Evolutionary conservation across 345 rosid species (phyloP), one percentile per base, ranked within the genome.

Genomic region (Carallia pectinifolia): DNA sequence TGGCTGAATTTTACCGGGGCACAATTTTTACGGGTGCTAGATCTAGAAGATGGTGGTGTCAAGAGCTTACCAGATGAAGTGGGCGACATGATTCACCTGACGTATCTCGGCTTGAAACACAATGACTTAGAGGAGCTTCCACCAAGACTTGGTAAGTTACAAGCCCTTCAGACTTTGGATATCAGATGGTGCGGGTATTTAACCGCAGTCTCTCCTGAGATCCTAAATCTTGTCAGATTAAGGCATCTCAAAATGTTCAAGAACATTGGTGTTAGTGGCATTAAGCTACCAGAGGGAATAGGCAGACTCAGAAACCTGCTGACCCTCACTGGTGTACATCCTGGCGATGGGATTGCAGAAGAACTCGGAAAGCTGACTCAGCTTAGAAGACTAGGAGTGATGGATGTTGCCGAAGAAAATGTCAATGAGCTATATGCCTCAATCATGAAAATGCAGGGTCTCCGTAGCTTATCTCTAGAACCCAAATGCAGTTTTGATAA

Each of bases 81-180:
- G 61, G 82, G 73, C 62, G 75, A 78, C n/a, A 48, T 81, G 75
- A 67, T 81, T 68, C 84, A 78, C 62, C 79, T 78, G 67, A 61
- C 79, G 31, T 81, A 76, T 76, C 79, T 83, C 53, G 79, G 83
- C 50, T 65, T 81, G 62, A 83, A 76, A 71, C 39, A 65, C 40
- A 73, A 69, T 38, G 71, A 81, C 19, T 53, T 76, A 53, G 36
- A 61, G 60, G 71, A 80, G 52, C 77, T 83, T 65, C 80, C 79
- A 33, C 73, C 52, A 39, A 58, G 67, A 8, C 27, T 78, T 58
- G 75, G 76, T 8, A 63, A 76, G 12, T 64, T 79, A 55, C 50
- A 61, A 39, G 67, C 77, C 6, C 68, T 78, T 23, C 67, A 83
- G 65, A 76, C 84, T 44, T 52, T 74, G 33, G 81, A 81, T 64